Conservation (phyloP, 306 rosid species). For the Ochetophila trinervis region DNA sequence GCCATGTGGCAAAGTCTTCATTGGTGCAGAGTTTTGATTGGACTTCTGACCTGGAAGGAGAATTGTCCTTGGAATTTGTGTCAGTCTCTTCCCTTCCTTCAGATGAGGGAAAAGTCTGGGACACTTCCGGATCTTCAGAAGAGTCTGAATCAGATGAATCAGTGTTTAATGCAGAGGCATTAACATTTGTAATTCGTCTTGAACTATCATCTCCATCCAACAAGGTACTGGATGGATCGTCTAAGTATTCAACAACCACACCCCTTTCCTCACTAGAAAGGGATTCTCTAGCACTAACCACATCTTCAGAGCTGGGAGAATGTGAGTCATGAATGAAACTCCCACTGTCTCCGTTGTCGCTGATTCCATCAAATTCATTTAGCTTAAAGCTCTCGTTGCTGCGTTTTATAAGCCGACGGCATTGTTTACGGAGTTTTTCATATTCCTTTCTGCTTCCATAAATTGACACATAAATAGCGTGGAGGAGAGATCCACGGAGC, state of each 20-base stretch:
- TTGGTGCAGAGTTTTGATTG: conserved; percentile 41
- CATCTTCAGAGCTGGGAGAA: conserved; percentile 95
- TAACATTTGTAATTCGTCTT: conserved; percentile 46
- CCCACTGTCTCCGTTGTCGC: conserved; percentile 50
- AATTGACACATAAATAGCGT: conserved; percentile 15
- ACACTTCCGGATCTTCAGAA: conserved; percentile 74
- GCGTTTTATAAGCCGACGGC: conserved; percentile 62
- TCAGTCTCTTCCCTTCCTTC: conserved; percentile 56
- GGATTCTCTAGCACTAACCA: conserved; percentile 82
- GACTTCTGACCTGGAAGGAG: conserved; percentile 46
- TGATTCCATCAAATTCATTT: conserved; percentile 50
- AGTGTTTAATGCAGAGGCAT: conserved; percentile 53
- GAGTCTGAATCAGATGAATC: conserved; percentile 90
- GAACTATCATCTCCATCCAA: conserved; percentile 67
- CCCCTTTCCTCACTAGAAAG: conserved; percentile 84
- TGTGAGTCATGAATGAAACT: conserved; percentile 51
- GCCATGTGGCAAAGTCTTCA: conserved; percentile 95
- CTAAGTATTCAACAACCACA: conserved; percentile 59
- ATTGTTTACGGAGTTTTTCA: conserved; percentile 76
- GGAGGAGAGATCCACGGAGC: conserved; percentile 10
- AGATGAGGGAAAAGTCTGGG: conserved; percentile 57
- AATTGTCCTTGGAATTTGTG: conserved; percentile 45
- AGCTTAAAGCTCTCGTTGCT: conserved; percentile 51
- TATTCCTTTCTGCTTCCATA: conserved; percentile 74
- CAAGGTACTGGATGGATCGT: conserved; percentile 58